These are phyloP conservation scores for Pseudodiploospora longispora DNA, from an alignment of 2,329 filamentous ascomycete species.

Conservation along the genomic window DNA sequence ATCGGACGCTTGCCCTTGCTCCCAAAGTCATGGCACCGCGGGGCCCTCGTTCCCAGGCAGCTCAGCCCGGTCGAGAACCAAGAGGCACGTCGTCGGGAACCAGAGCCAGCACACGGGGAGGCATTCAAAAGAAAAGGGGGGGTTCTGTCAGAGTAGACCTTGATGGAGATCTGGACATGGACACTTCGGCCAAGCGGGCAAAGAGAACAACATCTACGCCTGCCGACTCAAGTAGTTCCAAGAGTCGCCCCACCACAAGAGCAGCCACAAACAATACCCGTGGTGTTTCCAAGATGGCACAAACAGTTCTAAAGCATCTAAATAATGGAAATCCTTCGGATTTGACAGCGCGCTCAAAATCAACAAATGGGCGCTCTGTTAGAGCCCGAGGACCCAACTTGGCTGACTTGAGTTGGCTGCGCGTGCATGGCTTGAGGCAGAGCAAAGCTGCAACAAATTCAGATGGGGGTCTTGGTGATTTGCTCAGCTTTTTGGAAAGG, in stretches of 20 bases:
- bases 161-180: slow-evolving; percentile 56
- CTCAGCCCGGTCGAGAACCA: slow-evolving; percentile 21
- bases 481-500: slow-evolving; percentile 62
- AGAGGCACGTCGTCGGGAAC: slow-evolving; percentile 21
- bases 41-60: slow-evolving; percentile 17
- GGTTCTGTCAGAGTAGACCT: slow-evolving; percentile 35
- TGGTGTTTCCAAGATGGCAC: slow-evolving; percentile 29
- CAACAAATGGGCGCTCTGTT: slow-evolving; percentile 16
- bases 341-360: slow-evolving; percentile 26
- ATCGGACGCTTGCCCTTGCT: too few relatives aligned
- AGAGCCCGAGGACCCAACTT: slow-evolving; percentile 16
- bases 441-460: slow-evolving; percentile 61
- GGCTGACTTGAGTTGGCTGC: slow-evolving; percentile 27
- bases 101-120: slow-evolving; percentile 32
- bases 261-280: slow-evolving; percentile 15
- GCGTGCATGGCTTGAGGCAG: slow-evolving; percentile 54
- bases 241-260: slow-evolving; percentile 22
- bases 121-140: slow-evolving; percentile 43
- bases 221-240: slow-evolving; percentile 19
- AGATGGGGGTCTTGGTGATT: slow-evolving; percentile 57
- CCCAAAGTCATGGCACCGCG: slow-evolving; percentile 25
- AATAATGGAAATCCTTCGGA: slow-evolving; percentile 24
- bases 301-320: slow-evolving; percentile 37
- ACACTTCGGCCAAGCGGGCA: slow-evolving; percentile 27
- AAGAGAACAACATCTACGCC: slow-evolving; percentile 18